A percentile compares a stretch with the other conserved stretches of the same genome.
Conservation (phyloP, 441 rosid genomes). For the Populus hybrid region DNA sequence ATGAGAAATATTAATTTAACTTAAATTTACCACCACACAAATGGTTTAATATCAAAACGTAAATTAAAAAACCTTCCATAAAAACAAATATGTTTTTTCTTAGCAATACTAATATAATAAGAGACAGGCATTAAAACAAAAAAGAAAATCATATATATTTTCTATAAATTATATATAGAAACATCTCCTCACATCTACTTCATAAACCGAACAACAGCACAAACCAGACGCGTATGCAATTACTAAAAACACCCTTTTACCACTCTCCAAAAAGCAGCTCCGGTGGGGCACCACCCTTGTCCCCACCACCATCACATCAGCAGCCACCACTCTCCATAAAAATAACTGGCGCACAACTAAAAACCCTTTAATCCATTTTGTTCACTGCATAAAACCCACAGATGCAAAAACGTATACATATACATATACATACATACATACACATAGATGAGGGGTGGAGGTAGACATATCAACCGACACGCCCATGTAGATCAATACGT, state of each 20-base stretch:
- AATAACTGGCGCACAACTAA: not conserved
- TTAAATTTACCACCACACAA: too few species aligned
- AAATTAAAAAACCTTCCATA: too few species aligned
- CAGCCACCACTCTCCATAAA: not conserved
- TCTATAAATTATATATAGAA: too few species aligned
- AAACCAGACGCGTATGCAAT: not conserved
- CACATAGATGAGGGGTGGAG: not conserved
- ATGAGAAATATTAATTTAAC: too few species aligned
- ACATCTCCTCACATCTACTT: not conserved
- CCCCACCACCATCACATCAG: slow-evolving; percentile 13
- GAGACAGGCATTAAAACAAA: too few species aligned
- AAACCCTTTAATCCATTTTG: not conserved
- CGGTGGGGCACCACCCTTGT: slow-evolving; percentile 17
- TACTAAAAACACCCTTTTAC: slow-evolving; percentile 16
- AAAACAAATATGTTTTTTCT: not conserved
- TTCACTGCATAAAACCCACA: not conserved
- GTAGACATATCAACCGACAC: not conserved
- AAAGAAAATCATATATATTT: too few species aligned
- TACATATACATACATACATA: not conserved
- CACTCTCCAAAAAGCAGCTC: slow-evolving; percentile 5
- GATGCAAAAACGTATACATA: not conserved
- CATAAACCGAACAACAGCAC: not conserved
- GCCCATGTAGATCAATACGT: not conserved
- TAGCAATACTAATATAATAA: not conserved
- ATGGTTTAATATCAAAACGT: too few species aligned